These are phyloP conservation scores for Harrya chromipes DNA, from an alignment of 768 basidiomycete species.

Conservation along the genomic window DNA sequence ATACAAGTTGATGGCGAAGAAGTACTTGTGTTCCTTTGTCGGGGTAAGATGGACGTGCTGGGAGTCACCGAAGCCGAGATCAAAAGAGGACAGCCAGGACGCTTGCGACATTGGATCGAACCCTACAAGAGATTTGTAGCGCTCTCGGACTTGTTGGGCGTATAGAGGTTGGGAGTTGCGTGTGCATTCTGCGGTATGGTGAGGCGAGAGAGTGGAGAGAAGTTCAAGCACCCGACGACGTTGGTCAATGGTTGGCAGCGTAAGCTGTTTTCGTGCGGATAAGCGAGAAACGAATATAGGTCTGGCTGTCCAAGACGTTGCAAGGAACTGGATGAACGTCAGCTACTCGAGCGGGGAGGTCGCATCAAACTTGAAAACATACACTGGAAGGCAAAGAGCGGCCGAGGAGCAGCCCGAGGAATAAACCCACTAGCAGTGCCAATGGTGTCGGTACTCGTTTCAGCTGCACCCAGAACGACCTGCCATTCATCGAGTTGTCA, in stretches of 20 bases:
- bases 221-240: constrained; percentile 83
- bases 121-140: constrained; percentile 83
- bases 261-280: constrained; percentile 59
- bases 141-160: constrained; percentile 76
- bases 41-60: constrained; percentile 37
- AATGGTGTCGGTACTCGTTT: constrained; percentile 51
- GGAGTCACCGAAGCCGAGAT: constrained; percentile 42
- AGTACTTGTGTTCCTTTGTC: constrained; percentile 88
- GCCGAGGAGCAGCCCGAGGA: constrained; percentile 59
- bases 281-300: constrained; percentile 46
- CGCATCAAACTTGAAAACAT: constrained; percentile 10
- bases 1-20: constrained; percentile 98
- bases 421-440: constrained; percentile 58
- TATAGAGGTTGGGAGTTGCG: constrained; percentile 83
- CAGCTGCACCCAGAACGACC: constrained; percentile 30
- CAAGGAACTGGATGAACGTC: constrained; percentile 17
- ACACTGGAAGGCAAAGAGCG: constrained; percentile 41
- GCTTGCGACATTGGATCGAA: constrained; percentile 56
- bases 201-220: constrained; percentile 81
- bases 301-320: constrained; percentile 52
- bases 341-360: background rate
- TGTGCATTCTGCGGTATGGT: constrained; percentile 92
- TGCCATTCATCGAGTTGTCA: constrained; percentile 29
- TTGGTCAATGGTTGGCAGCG: constrained; percentile 79
- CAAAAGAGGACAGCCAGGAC: constrained; percentile 60